These are phyloP conservation scores for Apiospora saccharicola DNA, from an alignment of 2,329 filamentous ascomycete species.

Conservation along the genomic window DNA sequence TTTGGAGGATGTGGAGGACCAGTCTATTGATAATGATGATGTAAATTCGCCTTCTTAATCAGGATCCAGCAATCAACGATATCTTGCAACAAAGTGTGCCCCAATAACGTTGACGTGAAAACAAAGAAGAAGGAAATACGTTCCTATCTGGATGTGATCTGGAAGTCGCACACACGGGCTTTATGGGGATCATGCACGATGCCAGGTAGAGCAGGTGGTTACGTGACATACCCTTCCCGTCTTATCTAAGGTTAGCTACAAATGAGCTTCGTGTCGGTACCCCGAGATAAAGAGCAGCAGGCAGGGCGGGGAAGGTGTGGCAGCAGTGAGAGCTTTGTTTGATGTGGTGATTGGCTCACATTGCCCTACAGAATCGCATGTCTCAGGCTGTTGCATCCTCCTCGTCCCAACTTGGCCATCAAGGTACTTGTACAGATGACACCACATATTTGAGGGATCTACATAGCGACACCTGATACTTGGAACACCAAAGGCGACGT, in stretches of 20 bases:
- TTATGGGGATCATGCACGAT: conserved; percentile 5
- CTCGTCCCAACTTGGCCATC: background rate
- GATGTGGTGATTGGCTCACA: background rate
- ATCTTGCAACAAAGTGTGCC: background rate
- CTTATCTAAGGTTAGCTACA: conserved; percentile 2
- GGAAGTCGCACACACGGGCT: background rate
- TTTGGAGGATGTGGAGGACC: background rate
- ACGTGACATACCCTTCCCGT: background rate
- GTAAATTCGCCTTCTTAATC: background rate
- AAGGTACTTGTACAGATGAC: background rate
- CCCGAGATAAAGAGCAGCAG: background rate
- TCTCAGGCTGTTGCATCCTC: background rate
- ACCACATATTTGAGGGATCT: background rate
- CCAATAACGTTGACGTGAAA: background rate
- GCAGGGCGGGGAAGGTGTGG: background rate
- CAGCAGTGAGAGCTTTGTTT: background rate
- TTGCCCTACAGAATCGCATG: background rate
- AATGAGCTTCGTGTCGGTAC: background rate
- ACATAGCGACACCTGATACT: background rate
- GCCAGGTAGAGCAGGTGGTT: conserved; percentile 15
- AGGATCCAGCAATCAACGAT: background rate
- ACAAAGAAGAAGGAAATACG: background rate
- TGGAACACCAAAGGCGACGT: background rate
- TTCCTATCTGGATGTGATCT: background rate
- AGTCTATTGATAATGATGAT: background rate